Base-by-base conservation (phyloP, 2,329 filamentous ascomycete genomes). In the Fusarium luffae region DNA sequence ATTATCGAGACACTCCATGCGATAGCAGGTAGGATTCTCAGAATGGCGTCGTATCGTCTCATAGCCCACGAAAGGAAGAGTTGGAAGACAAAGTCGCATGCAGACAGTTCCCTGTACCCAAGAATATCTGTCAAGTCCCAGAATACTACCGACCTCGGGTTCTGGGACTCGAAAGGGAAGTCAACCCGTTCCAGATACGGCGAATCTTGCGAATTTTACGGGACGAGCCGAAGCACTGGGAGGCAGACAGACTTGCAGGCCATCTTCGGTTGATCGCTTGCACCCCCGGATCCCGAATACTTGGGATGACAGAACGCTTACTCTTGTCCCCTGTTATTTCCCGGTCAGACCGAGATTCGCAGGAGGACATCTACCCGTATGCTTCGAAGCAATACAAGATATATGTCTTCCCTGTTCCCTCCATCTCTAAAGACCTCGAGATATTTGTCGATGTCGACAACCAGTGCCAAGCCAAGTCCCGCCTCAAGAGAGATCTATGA, bases 131-230 rank as follows among this genome's bases (percentile, higher is more conserved):
- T 54, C 59, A 46, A 58, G 59, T 62, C 48, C 52, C 40, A 59
- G 41, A 63, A 58, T 42, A 44, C 63, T 56, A 64, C 62, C 49
- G 50, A 56, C 37, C 43, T 34, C 69, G 66, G 68, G 57, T 30
- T 52, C 30, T 40, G 25, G 28, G 16, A 56, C 61, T 43, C 19
- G 21, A 66, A 66, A 16, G 54, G 63, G 63, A 60, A 66, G 48
- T 41, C 30, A 66, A 54, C 51, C 56, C 57, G 60, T 49, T 64
- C 73, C 59, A 19, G 50, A 69, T 63, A 57, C 30, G 65, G 73
- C 19, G 70, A 68, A 75, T 58, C 70, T 75, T 75, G 73, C 73
- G 73, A 75, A 67, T 55, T 51, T 21, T 52, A 65, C 73, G 73
- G 73, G 71, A 75, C 73, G 73, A 75, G 70, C 73, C 73, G 73